Evolutionary conservation across 2,329 filamentous ascomycete species (phyloP).

Genomic region (Curvularia sp.): DNA sequence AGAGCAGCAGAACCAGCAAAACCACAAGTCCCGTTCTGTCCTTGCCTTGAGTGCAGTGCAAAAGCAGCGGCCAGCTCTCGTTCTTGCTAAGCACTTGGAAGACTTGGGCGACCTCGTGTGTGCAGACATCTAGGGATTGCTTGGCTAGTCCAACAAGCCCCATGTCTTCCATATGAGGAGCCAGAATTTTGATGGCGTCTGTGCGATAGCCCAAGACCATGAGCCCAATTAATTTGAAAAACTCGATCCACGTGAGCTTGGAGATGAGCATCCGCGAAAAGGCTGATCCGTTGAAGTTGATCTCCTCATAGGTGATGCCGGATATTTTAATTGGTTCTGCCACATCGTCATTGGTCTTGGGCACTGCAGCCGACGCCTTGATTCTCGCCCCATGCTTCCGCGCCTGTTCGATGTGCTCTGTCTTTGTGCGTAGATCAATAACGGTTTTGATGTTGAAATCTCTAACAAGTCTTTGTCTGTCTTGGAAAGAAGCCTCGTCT

Average conservation of each 20-base stretch:
- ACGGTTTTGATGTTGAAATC: slow-evolving; percentile 73
- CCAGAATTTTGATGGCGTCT: slow-evolving; percentile 73
- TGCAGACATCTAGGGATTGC: slow-evolving; percentile 73
- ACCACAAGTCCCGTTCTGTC: slow-evolving; percentile 80
- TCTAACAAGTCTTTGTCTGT: slow-evolving; percentile 66
- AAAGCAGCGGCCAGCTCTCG: slow-evolving; percentile 67
- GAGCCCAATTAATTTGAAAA: slow-evolving; percentile 68
- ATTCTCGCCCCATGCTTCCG: slow-evolving; percentile 64
- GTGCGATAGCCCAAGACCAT: slow-evolving; percentile 72
- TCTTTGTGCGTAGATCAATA: slow-evolving; percentile 80
- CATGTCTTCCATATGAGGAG: slow-evolving; percentile 71
- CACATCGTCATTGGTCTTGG: slow-evolving; percentile 59
- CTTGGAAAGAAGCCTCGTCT: slow-evolving; percentile 74
- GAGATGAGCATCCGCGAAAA: slow-evolving; percentile 74
- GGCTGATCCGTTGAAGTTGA: slow-evolving; percentile 75
- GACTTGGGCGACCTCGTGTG: slow-evolving; percentile 64
- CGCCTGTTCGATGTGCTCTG: slow-evolving; percentile 74
- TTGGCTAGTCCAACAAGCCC: slow-evolving; percentile 75
- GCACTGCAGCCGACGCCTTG: slow-evolving; percentile 54
- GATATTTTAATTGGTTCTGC: slow-evolving; percentile 68
- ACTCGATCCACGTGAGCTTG: slow-evolving; percentile 71
- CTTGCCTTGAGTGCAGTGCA: slow-evolving; percentile 91
- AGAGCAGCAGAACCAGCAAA: slow-evolving; percentile 70
- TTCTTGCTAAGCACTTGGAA: slow-evolving; percentile 60
- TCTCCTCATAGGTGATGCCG: slow-evolving; percentile 68